Base-by-base conservation (phyloP, 495 filamentous ascomycete genomes). In the Baudoinia panamericana region DNA sequence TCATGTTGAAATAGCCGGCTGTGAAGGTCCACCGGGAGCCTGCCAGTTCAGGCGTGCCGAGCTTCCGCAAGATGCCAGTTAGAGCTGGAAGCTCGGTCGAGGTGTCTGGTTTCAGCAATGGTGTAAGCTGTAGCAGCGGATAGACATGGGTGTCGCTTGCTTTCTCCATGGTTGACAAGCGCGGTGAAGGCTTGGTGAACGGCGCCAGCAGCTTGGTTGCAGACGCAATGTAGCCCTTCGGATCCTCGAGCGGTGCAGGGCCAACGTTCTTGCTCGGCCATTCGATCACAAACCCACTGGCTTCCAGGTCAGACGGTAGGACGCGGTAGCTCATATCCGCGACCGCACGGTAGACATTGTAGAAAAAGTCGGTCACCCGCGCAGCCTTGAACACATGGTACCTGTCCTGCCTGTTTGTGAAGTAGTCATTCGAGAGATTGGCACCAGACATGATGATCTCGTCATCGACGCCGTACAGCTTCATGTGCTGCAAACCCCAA, bases 401-500 rank as follows among this genome's bases (percentile, higher is more conserved):
- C 35, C 90, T 69, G 54, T 99, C 90, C 46, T 96, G 76, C 3
- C 90, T 76, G 52, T 95, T 88, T 9, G 84, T 93, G 58, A 99
- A 99, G 59, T 99, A 99, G 53, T 96, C 88, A 24, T 69, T 70
- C 4, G 86, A 94, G 8, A 99, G 67, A 45, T 99, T 99, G 7
- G 90, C 90, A 22, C 90, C 90, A 2, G 86, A 93, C 20, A 99
- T 70, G 25, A 99, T 90, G 35, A 99, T 76, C 59, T 95, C 88
- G 53, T 96, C 86, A 46, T 99, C 90, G 29, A 94, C 62, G 0
- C 92, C 90, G 50, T 99, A 99, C 0, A 99, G 70, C 68, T 99
- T 99, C 84, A 99, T 99, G 55, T 99, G 90, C 55, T 99, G 90
- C 30, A 99, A 63, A 11, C 90, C 90, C 88, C 90, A 99, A 25